Evolutionary conservation across 208 protist genomes (phyloP).

Genomic region (Crithidia mellificae): DNA sequence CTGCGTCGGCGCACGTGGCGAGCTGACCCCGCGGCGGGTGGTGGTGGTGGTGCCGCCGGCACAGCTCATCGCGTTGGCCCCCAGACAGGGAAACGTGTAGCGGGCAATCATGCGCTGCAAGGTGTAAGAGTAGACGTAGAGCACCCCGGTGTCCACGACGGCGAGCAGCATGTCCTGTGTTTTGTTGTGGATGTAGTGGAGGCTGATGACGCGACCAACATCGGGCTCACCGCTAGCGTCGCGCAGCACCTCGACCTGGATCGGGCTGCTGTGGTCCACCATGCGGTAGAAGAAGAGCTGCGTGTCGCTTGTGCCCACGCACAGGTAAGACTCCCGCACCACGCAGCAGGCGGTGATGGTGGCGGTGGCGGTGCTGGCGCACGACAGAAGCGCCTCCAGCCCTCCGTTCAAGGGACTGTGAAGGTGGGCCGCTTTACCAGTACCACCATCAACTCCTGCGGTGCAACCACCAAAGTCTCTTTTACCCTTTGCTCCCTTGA

Average conservation of each 20-base stretch:
- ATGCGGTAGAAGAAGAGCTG: conserved; percentile 79
- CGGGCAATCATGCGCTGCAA: conserved; percentile 46
- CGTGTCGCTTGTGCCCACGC: conserved; percentile 74
- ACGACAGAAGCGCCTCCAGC: neutral
- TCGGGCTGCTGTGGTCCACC: conserved; percentile 54
- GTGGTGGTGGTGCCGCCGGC: neutral
- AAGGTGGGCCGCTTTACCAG: neutral
- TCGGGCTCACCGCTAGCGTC: conserved; percentile 41
- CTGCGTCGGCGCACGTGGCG: neutral
- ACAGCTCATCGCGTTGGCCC: neutral
- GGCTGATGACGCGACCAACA: conserved; percentile 59
- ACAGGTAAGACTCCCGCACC: conserved; percentile 78
- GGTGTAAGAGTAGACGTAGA: conserved; percentile 78
- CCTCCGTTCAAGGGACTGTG: neutral
- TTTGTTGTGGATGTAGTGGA: conserved; percentile 71
- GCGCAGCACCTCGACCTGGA: conserved; percentile 55
- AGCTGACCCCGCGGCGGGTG: neutral
- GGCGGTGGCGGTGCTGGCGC: conserved; percentile 16
- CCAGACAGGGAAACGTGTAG: conserved; percentile 22
- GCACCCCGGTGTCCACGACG: conserved; percentile 66
- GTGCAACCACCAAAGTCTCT: too few species aligned
- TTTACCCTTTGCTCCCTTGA: neutral
- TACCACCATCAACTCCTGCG: neutral
- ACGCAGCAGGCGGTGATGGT: conserved; percentile 86
- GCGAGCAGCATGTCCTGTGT: conserved; percentile 75